A percentile compares a stretch with the other conserved stretches of the same genome.
These are phyloP conservation scores for Pseudocercospora musae DNA, from an alignment of 2,329 filamentous ascomycete species.

Conservation along the genomic window DNA sequence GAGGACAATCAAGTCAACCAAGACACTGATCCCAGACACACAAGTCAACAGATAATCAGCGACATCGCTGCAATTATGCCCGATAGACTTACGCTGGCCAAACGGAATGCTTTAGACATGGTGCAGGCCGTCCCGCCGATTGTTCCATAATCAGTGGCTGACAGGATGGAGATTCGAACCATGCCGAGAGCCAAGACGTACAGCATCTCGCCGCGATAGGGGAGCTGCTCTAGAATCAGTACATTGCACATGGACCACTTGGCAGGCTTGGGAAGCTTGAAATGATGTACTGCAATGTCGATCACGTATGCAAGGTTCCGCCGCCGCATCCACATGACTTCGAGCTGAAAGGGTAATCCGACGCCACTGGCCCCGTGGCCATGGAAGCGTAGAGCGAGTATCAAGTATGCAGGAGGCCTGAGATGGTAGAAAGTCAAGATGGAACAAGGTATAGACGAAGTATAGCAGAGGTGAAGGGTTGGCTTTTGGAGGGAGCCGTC, in stretches of 20 bases:
- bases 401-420: not conserved
- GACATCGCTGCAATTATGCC: too few relatives aligned
- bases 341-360: too few relatives aligned
- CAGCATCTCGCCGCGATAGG: conserved; percentile 3
- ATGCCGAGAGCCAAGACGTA: conserved; percentile 3
- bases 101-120: not conserved
- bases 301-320: too few relatives aligned
- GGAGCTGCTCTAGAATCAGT: not conserved
- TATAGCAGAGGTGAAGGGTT: not conserved
- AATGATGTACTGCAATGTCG: too few relatives aligned
- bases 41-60: too few relatives aligned
- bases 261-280: too few relatives aligned
- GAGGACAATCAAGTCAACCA: conserved; percentile 5
- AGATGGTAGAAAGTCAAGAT: not conserved
- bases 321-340: too few relatives aligned
- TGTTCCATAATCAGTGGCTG: too few relatives aligned
- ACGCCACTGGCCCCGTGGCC: too few relatives aligned
- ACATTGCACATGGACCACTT: too few relatives aligned
- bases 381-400: not conserved
- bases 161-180: conserved; percentile 7
- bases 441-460: not conserved
- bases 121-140: not conserved
- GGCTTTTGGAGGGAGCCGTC: not conserved
- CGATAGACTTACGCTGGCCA: conserved; percentile 8
- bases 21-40: conserved; percentile 4